Percentiles rank a stretch among this genome's conserved stretches.
These are phyloP conservation scores for Sordariomycetes sp. DNA, from an alignment of 2,329 filamentous ascomycete genomes.

Conservation along the genomic window DNA sequence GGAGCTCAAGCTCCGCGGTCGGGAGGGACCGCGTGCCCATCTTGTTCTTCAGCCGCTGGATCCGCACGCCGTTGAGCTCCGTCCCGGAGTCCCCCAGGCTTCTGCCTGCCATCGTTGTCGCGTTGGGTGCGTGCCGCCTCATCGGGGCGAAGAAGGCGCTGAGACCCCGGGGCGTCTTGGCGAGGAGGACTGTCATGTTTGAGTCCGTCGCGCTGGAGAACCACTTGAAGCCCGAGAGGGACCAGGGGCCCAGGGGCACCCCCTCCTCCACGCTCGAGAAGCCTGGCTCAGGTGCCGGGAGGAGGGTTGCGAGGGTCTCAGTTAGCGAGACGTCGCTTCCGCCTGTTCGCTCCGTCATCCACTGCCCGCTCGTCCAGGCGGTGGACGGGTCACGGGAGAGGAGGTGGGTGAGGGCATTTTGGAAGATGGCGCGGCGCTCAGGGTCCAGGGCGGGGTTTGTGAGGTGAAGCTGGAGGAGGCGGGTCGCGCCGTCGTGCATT, in stretches of 20 bases:
- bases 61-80: conserved; percentile 52
- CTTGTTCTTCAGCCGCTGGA: conserved; percentile 60
- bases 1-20: conserved; percentile 57
- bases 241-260: conserved; percentile 41
- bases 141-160: conserved; percentile 55
- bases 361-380: conserved; percentile 60
- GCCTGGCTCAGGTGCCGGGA: conserved; percentile 8
- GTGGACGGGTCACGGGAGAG: conserved; percentile 1
- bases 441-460: conserved; percentile 12
- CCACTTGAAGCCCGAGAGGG: conserved; percentile 57
- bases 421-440: conserved; percentile 27
- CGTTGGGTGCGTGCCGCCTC: conserved; percentile 24
- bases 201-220: conserved; percentile 19
- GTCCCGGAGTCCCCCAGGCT: conserved; percentile 12
- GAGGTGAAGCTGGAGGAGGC: conserved; percentile 32
- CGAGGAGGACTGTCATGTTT: conserved; percentile 47
- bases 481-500: conserved; percentile 38
- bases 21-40: conserved; percentile 57
- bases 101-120: conserved; percentile 13
- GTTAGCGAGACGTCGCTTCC: conserved; percentile 55
- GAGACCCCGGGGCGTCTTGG: conserved; percentile 33
- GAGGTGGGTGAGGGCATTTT: conserved; percentile 40
- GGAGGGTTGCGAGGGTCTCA: conserved; percentile 43
- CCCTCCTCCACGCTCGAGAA: conserved; percentile 56
- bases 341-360: conserved; percentile 63